These are phyloP conservation scores for Bocquillonia castaneifolia DNA, from an alignment of 441 rosid species.

Conservation along the genomic window DNA sequence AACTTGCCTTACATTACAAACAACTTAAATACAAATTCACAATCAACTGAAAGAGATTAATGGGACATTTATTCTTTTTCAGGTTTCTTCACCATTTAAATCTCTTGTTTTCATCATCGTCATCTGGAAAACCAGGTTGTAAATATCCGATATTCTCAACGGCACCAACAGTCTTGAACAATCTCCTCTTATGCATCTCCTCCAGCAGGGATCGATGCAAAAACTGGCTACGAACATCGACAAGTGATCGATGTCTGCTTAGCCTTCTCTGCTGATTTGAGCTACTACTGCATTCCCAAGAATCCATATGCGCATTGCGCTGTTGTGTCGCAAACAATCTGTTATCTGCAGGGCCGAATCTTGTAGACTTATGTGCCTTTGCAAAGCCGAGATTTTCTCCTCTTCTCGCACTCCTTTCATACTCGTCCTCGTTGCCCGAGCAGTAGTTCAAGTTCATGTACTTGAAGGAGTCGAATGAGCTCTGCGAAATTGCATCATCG, in stretches of 20 bases:
- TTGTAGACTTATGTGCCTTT: constrained; percentile 28
- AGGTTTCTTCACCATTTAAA: constrained; percentile 18
- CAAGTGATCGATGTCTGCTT: constrained; percentile 43
- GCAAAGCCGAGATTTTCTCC: constrained; percentile 22
- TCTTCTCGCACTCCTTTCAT: constrained; percentile 19
- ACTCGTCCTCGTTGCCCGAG: constrained; percentile 38
- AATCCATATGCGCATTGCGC: constrained; percentile 1
- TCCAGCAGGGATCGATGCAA: constrained; percentile 65
- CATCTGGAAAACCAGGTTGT: constrained; percentile 29
- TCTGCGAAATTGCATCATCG: constrained; percentile 45
- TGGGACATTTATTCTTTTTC: neutral
- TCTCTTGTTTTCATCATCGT: constrained; percentile 30
- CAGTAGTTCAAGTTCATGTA: constrained; percentile 39
- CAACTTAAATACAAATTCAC: too few species aligned
- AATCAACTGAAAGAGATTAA: neutral
- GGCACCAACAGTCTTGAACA: constrained; percentile 57
- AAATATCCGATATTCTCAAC: constrained; percentile 53
- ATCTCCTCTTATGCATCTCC: constrained; percentile 56
- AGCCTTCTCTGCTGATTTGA: constrained; percentile 25
- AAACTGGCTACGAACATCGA: constrained; percentile 63
- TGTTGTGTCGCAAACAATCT: neutral
- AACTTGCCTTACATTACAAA: too few species aligned
- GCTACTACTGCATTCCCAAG: constrained; percentile 18
- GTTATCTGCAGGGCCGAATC: constrained; percentile 39
- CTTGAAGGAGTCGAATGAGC: constrained; percentile 41